Evolutionary conservation across 2,329 filamentous ascomycete genomes (phyloP), one percentile per base, ranked within the genome.

Genomic region (Diaporthe longicolla): DNA sequence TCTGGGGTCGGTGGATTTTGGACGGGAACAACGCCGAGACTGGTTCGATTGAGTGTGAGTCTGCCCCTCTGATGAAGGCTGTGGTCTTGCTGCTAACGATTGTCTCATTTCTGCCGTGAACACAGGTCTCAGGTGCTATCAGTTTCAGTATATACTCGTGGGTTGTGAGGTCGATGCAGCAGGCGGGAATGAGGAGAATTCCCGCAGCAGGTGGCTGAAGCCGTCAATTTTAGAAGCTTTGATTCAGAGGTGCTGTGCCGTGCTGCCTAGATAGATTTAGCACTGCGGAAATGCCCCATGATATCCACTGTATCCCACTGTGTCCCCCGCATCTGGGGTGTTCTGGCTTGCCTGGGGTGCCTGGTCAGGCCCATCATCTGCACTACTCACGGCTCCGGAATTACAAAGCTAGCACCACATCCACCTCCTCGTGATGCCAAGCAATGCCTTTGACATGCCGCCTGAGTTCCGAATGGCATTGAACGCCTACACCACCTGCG

Each of bases 11-110:
- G 35, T 26, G 55, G 45, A 5, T 57, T 76, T 13, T 71, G 69
- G 45, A 70, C 68, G 6, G 72, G 52, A 43, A 72, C 61, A 3
- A 57, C 71, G 17, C 71, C 68, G 29, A 45, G 48, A 1, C 17
- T 75, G n/a, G 74, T 50, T 19, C 40, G 40, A 43, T 19, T 43
- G 40, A 19, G 40, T 43, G 40, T 43, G 15, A 70, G 69, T 70
- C 61, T 2, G 7, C 37, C 21, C 6, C 5, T 48, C 17, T 29
- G 21, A 65, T 11, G 37, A 65, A 35, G 21, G 24, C 15, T 37
- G n/a, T 7, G 43, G 24, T 32, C 13, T 48, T 24, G 32, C n/a
- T 58, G 43, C 26, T 52, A 35, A 66, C 43, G 40, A 45, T 50
- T 3, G 37, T 10, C 2, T 40, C 7, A 21, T 19, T 0, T 59